Evolutionary conservation across 176 grass and related monocot genomes (phyloP), one percentile per base, ranked within the genome.

Genomic region (Carex pumila): DNA sequence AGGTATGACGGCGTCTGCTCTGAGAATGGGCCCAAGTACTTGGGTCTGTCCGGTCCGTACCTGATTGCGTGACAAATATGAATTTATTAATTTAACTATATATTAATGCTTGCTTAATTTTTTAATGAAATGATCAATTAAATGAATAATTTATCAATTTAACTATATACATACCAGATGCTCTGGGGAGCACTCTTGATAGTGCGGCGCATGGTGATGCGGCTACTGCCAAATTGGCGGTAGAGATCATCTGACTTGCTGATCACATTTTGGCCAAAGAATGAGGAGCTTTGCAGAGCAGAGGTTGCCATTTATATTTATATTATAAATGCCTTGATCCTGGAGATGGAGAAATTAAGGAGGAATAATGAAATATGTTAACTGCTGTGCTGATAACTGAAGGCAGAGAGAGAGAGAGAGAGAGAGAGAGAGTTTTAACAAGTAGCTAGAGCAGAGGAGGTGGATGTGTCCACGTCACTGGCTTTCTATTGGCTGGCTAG

Each of bases 31-130:
- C 87, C 87, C 45, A 88, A 50, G 9, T 85, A 88, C 82, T 88
- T 88, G 73, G 83, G 82, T n/a, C 87, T 83, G 81, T 88, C 87
- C 0, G 87, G 81, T 54, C 87, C 87, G 31, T 88, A 88, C 81
- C 81, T 84, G 9, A 39, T 39, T 39, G 4, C 4, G 5, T 64
- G 30, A 45, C 2, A 54, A 68, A 54, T 66, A 17, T 36, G 3
- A 36, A 36, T 39, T 47, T 47, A 47, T 47, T 47, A 47, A 47
- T 47, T 47, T 47, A 47, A 47, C 45, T 47, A 47, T 39, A 39
- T 39, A 39, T 39, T 39, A 39, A 39, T 50, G 47, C 47, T 50
- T 12, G 47, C 47, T 50, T 50, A 45, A 45, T 45, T 45, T 12
- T 2, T 50, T 12, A 12, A 11, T 49, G 2, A 47, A 9, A 11